These are phyloP conservation scores for Dactylella cylindrospora DNA, from an alignment of 2,329 filamentous ascomycete genomes.

Conservation along the genomic window DNA sequence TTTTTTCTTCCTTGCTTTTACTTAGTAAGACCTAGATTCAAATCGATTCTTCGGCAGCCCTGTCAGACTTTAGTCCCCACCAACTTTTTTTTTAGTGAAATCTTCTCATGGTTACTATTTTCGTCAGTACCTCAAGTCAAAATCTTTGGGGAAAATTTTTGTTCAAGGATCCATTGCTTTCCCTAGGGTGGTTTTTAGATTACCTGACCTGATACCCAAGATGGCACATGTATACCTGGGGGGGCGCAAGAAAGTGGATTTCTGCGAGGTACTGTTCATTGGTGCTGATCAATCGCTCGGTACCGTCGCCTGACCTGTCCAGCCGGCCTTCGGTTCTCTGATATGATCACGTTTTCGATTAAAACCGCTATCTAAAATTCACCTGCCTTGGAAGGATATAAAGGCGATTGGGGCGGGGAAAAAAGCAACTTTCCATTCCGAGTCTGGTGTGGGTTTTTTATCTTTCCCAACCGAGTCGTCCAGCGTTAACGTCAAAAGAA, in stretches of 20 bases:
- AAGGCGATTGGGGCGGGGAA: conserved; percentile 29
- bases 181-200: too few relatives aligned
- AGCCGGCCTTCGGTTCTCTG: conserved; percentile 41
- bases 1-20: conserved; percentile 41
- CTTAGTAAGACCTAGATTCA: conserved; percentile 7
- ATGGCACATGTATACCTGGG: too few relatives aligned
- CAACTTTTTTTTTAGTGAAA: conserved; percentile 17
- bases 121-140: too few relatives aligned
- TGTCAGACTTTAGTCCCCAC: conserved; percentile 35
- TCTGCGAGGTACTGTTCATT: conserved; percentile 41
- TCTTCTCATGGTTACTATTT: conserved; percentile 41
- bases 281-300: conserved; percentile 43
- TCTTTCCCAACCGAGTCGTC: too few relatives aligned
- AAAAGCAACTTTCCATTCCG: conserved; percentile 41
- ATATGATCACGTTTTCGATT: conserved; percentile 45
- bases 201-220: too few relatives aligned
- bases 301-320: conserved; percentile 44
- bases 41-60: conserved; percentile 29
- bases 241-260: conserved; percentile 21
- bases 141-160: too few relatives aligned
- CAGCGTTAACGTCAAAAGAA: too few relatives aligned
- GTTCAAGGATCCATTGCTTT: too few relatives aligned
- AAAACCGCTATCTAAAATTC: conserved; percentile 35
- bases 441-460: too few relatives aligned
- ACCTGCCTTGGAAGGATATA: conserved; percentile 35